Percentiles rank a stretch among this genome's conserved stretches.
phyloP scores from a whole-genome alignment of 345 rosid genomes.

The Hirschfeldia incana region DNA sequence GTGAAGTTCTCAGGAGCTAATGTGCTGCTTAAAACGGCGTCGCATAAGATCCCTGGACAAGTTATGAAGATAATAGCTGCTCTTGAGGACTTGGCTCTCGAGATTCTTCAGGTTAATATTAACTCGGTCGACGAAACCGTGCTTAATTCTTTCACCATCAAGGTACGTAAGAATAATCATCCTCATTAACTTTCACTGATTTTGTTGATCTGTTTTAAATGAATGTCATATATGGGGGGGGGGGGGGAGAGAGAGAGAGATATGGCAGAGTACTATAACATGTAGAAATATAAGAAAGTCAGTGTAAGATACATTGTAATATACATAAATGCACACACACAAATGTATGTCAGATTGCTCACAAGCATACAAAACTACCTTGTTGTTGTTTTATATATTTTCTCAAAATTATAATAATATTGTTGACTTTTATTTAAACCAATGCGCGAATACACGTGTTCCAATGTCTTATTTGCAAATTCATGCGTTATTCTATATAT shows the following conservation, averaged over 20 bases:
- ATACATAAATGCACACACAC: slow-evolving; percentile 20
- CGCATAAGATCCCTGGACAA: slow-evolving; percentile 85
- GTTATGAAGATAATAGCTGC: slow-evolving; percentile 72
- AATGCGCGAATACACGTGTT: neutral
- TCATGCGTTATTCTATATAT: neutral
- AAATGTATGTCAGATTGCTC: slow-evolving; percentile 28
- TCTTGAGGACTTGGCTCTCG: slow-evolving; percentile 80
- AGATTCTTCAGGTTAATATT: slow-evolving; percentile 71
- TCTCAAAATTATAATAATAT: neutral
- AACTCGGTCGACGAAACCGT: slow-evolving; percentile 66
- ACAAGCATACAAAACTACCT: neutral
- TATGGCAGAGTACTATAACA: slow-evolving; percentile 33
- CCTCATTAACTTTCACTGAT: neutral
- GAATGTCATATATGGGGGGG: neutral
- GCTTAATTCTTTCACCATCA: slow-evolving; percentile 91
- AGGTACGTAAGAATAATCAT: slow-evolving; percentile 56
- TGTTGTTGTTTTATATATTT: neutral
- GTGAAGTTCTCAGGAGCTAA: slow-evolving; percentile 91
- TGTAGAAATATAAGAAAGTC: slow-evolving; percentile 19
- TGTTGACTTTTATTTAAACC: neutral
- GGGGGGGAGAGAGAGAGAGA: neutral
- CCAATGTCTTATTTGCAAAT: neutral
- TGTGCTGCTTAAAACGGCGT: slow-evolving; percentile 71
- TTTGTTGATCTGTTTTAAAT: neutral
- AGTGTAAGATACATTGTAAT: slow-evolving; percentile 16